Evolutionary conservation across 1,139 yeast genomes (phyloP).

Genomic region (Schizosaccharomyces versatilis): DNA sequence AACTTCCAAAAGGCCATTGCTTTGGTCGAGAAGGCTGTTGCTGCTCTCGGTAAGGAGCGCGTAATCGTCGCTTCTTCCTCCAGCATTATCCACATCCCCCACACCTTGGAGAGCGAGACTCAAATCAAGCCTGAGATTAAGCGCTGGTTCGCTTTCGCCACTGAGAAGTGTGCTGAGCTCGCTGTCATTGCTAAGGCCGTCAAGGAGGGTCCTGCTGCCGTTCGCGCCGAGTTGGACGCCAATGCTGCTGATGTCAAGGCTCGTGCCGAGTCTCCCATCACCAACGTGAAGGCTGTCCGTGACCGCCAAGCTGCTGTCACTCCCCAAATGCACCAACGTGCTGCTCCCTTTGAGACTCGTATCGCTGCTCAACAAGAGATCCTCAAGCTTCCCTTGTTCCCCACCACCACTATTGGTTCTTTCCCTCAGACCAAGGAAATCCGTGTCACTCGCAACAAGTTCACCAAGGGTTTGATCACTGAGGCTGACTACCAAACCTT

Average conservation of each 20-base stretch:
- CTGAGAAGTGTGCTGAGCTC: conserved; percentile 84
- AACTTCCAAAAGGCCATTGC: conserved; percentile 71
- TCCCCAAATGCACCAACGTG: conserved; percentile 55
- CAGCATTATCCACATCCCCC: conserved; percentile 94
- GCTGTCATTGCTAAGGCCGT: conserved; percentile 76
- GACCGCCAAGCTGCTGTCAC: conserved; percentile 64
- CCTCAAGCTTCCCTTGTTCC: conserved; percentile 92
- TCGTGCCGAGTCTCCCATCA: conserved; percentile 67
- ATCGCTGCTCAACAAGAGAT: conserved; percentile 65
- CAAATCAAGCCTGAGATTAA: conserved; percentile 76
- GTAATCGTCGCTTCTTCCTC: conserved; percentile 87
- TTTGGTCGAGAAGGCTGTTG: conserved; percentile 60
- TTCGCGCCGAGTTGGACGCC: conserved; percentile 41
- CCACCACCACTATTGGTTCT: conserved; percentile 98
- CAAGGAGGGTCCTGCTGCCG: conserved; percentile 43
- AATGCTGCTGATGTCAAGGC: conserved; percentile 73
- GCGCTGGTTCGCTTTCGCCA: conserved; percentile 96
- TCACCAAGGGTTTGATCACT: conserved; percentile 84
- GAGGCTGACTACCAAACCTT: conserved; percentile 87
- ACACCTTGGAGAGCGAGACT: conserved; percentile 75
- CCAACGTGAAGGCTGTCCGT: conserved; percentile 80
- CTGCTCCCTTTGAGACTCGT: conserved; percentile 67
- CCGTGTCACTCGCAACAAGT: conserved; percentile 95
- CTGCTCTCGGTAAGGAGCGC: conserved; percentile 68
- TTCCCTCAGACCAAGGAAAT: conserved; percentile 99